Evolutionary conservation across 768 basidiomycete genomes (phyloP), one percentile per base, ranked within the genome.

Genomic region (Lactarius deliciosus): DNA sequence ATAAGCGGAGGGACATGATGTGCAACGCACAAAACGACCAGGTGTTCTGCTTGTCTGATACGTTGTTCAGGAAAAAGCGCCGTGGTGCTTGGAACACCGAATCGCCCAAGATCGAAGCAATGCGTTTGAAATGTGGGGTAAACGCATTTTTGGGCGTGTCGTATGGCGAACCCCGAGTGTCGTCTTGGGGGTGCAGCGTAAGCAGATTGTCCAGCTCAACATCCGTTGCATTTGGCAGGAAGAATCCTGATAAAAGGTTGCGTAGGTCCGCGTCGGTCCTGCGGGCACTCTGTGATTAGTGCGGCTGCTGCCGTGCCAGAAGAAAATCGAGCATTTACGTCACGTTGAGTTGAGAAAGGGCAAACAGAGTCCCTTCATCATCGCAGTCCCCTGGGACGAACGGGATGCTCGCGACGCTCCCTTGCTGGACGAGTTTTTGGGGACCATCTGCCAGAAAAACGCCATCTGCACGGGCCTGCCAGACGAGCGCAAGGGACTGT

Each of bases 381-480:
- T 72, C 71, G 32, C 66, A 68, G 57, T 77, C 72, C 0, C 81
- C 80, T 40, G 54, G 54, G 53, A 73, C 45, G 57, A 70, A 63
- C 3, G 71, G 70, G 11, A 70, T 38, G 11, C 75, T 66, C 25
- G 77, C 75, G 18, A 78, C 74, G 7, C 68, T 72, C n/a, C 81
- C 81, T 16, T 75, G 70, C 34, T 72, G 68, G 1, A 81, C 71
- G 2, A 79, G 73, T 4, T 62, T 54, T 40, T 75, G 69, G 0
- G 79, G 79, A 54, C 74, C 69, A 0, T 73, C 76, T 1, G 68
- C 72, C 34, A 83, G 57, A 67, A 82, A 79, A 0, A 75, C 70
- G 0, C 79, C 80, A 57, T 82, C 81, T 4, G 78, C 75, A 5
- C 76, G 71, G 5, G 80, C 81, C 13, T 69, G 34, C 79, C 79